A percentile compares a stretch with the other conserved stretches of the same genome.
Conservation (phyloP, 2,329 filamentous ascomycete species). For the Sarocladium brachiariae region DNA sequence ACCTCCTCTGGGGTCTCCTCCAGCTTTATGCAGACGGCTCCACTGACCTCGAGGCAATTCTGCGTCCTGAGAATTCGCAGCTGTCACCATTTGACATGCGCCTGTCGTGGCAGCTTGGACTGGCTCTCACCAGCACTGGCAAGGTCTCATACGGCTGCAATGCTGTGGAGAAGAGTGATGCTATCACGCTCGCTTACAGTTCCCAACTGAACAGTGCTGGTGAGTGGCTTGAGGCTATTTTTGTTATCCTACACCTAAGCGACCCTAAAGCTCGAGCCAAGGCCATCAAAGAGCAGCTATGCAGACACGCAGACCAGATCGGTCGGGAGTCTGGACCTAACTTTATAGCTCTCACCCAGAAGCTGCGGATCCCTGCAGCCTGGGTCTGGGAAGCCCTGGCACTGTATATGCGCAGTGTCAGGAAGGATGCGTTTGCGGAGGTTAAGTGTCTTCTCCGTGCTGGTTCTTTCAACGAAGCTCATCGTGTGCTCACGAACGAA, state of each 20-base stretch:
- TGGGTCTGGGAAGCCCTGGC: slow-evolving; percentile 91
- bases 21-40: slow-evolving; percentile 65
- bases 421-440: slow-evolving; percentile 62
- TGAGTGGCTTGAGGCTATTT: slow-evolving; percentile 64
- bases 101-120: slow-evolving; percentile 78
- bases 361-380: slow-evolving; percentile 61
- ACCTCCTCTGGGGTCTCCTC: slow-evolving; percentile 80
- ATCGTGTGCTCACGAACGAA: slow-evolving; percentile 70
- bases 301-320: slow-evolving; percentile 62
- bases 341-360: slow-evolving; percentile 54
- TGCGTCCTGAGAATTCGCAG: slow-evolving; percentile 71
- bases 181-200: slow-evolving; percentile 58
- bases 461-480: slow-evolving; percentile 70
- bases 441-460: slow-evolving; percentile 76
- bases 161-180: slow-evolving; percentile 55
- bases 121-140: slow-evolving; percentile 49
- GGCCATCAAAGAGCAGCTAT: slow-evolving; percentile 66
- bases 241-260: slow-evolving; percentile 71
- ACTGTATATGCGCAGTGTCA: slow-evolving; percentile 68
- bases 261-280: slow-evolving; percentile 54
- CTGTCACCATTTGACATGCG: slow-evolving; percentile 68
- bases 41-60: slow-evolving; percentile 57
- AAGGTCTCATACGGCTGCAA: slow-evolving; percentile 46
- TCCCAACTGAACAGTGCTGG: slow-evolving; percentile 56
- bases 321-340: slow-evolving; percentile 48